phyloP scores from a whole-genome alignment of 768 basidiomycete species.

The Favolaschia claudopus region DNA sequence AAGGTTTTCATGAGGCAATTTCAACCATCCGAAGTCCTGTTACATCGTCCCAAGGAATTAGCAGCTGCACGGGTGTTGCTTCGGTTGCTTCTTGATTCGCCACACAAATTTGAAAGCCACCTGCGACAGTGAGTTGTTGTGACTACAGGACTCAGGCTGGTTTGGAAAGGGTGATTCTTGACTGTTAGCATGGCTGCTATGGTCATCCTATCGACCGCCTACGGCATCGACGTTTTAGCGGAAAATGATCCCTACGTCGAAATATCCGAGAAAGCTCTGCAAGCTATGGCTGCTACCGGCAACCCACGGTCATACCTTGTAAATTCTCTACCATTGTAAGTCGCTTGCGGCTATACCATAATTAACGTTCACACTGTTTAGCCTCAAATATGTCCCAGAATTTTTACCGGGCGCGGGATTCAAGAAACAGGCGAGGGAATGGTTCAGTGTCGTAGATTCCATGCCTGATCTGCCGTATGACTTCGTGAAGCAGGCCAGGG shows the following conservation, averaged over 20 bases:
- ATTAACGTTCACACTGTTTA: constrained; percentile 14
- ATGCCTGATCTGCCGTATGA: constrained; percentile 36
- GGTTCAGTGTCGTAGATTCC: constrained; percentile 23
- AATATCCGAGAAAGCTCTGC: constrained; percentile 37
- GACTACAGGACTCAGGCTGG: neutral
- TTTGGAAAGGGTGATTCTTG: neutral
- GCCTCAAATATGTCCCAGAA: constrained; percentile 42
- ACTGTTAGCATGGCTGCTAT: constrained; percentile 19
- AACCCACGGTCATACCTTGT: constrained; percentile 42
- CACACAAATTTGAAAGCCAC: constrained; percentile 14
- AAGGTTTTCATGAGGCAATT: constrained; percentile 19
- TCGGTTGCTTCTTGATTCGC: constrained; percentile 14
- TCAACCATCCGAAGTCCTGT: constrained; percentile 8
- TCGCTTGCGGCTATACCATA: neutral
- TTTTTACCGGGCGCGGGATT: constrained; percentile 48
- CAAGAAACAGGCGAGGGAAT: constrained; percentile 39
- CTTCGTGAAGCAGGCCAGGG: constrained; percentile 7
- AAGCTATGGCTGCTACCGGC: constrained; percentile 34
- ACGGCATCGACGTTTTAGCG: constrained; percentile 41
- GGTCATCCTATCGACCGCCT: constrained; percentile 38
- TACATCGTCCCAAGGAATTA: constrained; percentile 13
- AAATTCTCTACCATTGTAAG: constrained; percentile 30
- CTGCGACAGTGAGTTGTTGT: constrained; percentile 20
- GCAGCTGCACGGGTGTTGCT: constrained; percentile 12
- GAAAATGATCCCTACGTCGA: constrained; percentile 44